Evolutionary conservation across 2,329 filamentous ascomycete genomes (phyloP).

Genomic region (Monosporascus sp.): DNA sequence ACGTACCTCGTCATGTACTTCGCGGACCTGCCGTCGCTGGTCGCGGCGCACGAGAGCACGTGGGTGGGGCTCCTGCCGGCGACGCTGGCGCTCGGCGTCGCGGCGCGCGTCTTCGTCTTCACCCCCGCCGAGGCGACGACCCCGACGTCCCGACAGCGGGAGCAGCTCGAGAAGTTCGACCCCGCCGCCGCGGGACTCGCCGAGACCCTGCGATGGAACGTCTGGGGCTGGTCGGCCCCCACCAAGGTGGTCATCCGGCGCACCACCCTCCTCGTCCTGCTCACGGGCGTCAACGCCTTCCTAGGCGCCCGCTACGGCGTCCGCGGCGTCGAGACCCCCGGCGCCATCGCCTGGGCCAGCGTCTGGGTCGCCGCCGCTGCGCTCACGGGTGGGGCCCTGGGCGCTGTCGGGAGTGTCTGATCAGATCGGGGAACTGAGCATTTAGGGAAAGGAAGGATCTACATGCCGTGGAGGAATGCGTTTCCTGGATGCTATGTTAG

Average conservation of each 20-base stretch:
- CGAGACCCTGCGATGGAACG: slow-evolving; percentile 67
- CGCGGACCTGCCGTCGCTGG: slow-evolving; percentile 62
- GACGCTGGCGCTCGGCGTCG: slow-evolving; percentile 57
- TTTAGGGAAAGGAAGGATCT: not conserved
- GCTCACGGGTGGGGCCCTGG: slow-evolving; percentile 53
- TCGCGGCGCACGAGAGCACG: slow-evolving; percentile 60
- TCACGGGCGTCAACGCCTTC: slow-evolving; percentile 56
- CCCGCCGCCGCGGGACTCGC: slow-evolving; percentile 59
- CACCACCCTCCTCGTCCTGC: slow-evolving; percentile 53
- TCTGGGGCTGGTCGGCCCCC: slow-evolving; percentile 63
- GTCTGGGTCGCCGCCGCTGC: slow-evolving; percentile 68
- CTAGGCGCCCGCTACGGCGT: slow-evolving; percentile 64
- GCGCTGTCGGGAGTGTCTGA: slow-evolving; percentile 46
- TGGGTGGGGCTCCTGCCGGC: slow-evolving; percentile 58
- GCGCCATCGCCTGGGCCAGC: slow-evolving; percentile 67
- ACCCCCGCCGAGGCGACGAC: slow-evolving; percentile 56
- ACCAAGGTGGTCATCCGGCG: slow-evolving; percentile 61
- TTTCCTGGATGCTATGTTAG: not conserved
- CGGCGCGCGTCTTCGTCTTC: slow-evolving; percentile 74
- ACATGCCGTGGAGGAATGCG: too few species aligned
- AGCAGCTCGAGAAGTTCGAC: slow-evolving; percentile 50
- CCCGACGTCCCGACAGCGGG: slow-evolving; percentile 41
- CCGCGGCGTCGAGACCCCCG: slow-evolving; percentile 62
- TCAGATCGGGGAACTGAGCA: not conserved
- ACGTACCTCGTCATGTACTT: slow-evolving; percentile 71